Evolutionary conservation across 768 basidiomycete genomes (phyloP), one percentile per base, ranked within the genome.

Genomic region (Termitomyces sp.): DNA sequence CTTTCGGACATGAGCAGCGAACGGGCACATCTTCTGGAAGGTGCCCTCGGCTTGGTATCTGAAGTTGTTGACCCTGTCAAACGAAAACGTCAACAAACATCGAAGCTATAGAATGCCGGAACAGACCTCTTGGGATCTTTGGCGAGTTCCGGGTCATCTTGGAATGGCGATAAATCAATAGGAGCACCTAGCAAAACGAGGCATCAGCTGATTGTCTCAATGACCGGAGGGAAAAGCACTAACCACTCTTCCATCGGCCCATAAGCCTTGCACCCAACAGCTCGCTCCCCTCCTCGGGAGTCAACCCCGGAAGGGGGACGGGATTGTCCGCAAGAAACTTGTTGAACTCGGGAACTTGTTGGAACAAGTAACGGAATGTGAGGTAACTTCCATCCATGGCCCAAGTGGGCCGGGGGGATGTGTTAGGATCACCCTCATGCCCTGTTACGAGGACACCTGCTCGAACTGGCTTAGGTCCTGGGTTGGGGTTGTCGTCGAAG

Each of bases 191-290:
- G 33, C 41, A 40, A 18, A 56, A 5, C 44, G 16, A 18, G 41
- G 33, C 46, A 24, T 53, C 13, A n/a, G 44, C 10, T 26, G 11
- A 54, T 20, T 22, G 22, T 5, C 4, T n/a, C 18, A 16, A 38
- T 32, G 8, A 9, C 26, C 20, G 30, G 24, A 28, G 5, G 36
- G 6, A 44, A 48, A 18, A 38, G 48, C 24, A 63, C 74, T 43
- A 63, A 77, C 79, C 79, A 49, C 78, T 80, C 74, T 79, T 81
- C 81, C 80, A 83, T 20, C 82, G 71, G 13, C 82, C 82, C 24
- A 82, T 71, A 59, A 83, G 69, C 53, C 81, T 72, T 18, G 81
- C 81, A 41, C 80, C 81, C 18, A 79, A 70, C n/a, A 82, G 71
- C 20, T 77, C 79, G 43, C 74, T 74, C 18, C 80, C 79, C 57